Percentiles rank a stretch among this genome's conserved stretches.
Conservation (phyloP, 2,329 filamentous ascomycete species). For the Calonectria pteridis region DNA sequence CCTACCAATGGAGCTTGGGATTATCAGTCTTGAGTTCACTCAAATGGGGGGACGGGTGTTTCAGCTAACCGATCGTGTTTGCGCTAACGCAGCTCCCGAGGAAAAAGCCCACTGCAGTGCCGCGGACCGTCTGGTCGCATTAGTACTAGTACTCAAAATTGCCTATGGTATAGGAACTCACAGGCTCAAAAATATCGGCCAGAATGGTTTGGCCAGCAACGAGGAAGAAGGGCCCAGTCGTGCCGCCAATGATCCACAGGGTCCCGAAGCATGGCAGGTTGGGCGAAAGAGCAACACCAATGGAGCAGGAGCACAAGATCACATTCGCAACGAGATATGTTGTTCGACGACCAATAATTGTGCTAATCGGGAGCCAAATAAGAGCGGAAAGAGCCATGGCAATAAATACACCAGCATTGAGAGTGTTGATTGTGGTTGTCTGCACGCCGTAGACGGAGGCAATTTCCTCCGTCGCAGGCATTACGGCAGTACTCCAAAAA, state of each 20-base stretch:
- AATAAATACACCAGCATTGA: constrained; percentile 42
- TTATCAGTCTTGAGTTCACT: neutral
- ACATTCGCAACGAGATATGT: constrained; percentile 43
- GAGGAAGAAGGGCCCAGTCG: constrained; percentile 42
- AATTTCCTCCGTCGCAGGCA: constrained; percentile 40
- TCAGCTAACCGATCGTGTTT: constrained; percentile 22
- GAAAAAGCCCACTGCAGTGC: constrained; percentile 43
- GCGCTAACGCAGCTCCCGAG: constrained; percentile 42
- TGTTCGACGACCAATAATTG: constrained; percentile 38
- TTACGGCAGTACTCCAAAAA: constrained; percentile 44
- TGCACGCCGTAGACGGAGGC: constrained; percentile 29
- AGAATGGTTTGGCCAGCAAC: constrained; percentile 44
- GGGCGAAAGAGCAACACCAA: constrained; percentile 37
- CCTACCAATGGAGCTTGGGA: constrained; percentile 38
- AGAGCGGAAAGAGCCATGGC: constrained; percentile 41
- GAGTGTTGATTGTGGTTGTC: constrained; percentile 34
- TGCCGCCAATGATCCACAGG: constrained; percentile 43
- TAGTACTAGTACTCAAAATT: neutral
- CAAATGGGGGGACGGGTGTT: neutral
- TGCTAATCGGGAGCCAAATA: constrained; percentile 43
- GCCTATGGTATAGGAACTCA: neutral
- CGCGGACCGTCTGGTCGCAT: constrained; percentile 35
- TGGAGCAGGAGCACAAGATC: constrained; percentile 37
- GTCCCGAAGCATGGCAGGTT: constrained; percentile 38
- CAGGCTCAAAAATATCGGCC: constrained; percentile 44